Evolutionary conservation across 1,139 yeast species (phyloP).

Genomic region (Geotrichum cucujoidarum): DNA sequence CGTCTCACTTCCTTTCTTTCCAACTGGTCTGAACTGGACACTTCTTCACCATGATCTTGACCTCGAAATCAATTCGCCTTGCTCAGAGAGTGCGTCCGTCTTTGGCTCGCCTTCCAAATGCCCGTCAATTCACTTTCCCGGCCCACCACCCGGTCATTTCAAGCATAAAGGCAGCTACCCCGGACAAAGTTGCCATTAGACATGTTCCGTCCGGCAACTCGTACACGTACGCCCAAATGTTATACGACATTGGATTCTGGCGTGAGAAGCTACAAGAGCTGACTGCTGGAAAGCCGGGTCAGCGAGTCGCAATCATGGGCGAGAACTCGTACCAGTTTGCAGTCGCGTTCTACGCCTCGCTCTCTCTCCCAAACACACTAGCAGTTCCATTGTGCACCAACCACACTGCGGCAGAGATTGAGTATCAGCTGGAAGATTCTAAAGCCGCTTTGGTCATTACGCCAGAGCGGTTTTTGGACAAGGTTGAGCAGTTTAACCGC

Average conservation of each 20-base stretch:
- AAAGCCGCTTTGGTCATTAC: constrained; percentile 31
- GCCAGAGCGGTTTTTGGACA: constrained; percentile 31
- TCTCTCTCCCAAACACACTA: constrained; percentile 31
- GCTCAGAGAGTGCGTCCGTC: background rate
- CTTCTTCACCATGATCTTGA: background rate
- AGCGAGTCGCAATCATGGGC: constrained; percentile 36
- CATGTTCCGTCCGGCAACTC: constrained; percentile 35
- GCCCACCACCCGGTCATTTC: constrained; percentile 18
- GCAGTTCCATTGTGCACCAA: constrained; percentile 38
- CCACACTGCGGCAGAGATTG: constrained; percentile 35
- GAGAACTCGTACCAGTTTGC: constrained; percentile 37
- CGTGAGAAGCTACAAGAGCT: constrained; percentile 23
- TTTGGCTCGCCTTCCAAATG: background rate
- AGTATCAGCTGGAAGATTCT: constrained; percentile 34
- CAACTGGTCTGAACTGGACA: too few species aligned
- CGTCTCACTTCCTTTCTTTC: too few species aligned
- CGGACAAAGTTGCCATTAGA: constrained; percentile 32
- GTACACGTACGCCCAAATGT: constrained; percentile 33
- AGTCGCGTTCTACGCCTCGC: constrained; percentile 31
- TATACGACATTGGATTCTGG: constrained; percentile 33
- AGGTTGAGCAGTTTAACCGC: constrained; percentile 26
- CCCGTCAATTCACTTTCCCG: constrained; percentile 14
- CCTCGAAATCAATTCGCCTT: background rate
- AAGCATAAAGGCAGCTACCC: constrained; percentile 13
- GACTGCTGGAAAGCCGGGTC: constrained; percentile 5